These are phyloP conservation scores for Aspergillus novoparasiticus DNA, from an alignment of 2,329 filamentous ascomycete genomes.

Conservation along the genomic window DNA sequence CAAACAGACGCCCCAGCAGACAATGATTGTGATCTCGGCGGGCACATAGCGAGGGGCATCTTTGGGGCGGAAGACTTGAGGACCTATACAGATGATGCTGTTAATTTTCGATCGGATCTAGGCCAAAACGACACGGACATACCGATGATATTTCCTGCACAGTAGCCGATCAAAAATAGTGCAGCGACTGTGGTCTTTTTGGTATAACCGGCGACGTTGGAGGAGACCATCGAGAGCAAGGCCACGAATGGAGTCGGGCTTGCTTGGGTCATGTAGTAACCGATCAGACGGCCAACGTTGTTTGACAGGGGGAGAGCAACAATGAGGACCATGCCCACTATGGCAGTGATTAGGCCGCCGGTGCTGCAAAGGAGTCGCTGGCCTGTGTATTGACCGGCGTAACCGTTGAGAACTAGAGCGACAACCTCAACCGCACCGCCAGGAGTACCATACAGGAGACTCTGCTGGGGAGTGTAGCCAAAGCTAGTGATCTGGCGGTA, in stretches of 20 bases:
- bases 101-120: neutral
- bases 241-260: slow-evolving; percentile 65
- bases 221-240: slow-evolving; percentile 63
- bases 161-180: slow-evolving; percentile 50
- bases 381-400: slow-evolving; percentile 58
- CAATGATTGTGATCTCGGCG: slow-evolving; percentile 65
- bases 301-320: slow-evolving; percentile 62
- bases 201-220: slow-evolving; percentile 60
- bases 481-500: slow-evolving; percentile 57
- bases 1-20: slow-evolving; percentile 58
- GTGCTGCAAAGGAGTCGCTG: slow-evolving; percentile 61
- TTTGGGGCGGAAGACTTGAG: slow-evolving; percentile 59
- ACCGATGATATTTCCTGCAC: slow-evolving; percentile 60
- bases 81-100: slow-evolving; percentile 37
- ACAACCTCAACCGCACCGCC: slow-evolving; percentile 68
- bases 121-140: slow-evolving; percentile 22
- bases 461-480: slow-evolving; percentile 65
- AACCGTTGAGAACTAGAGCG: slow-evolving; percentile 57
- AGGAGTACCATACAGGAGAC: slow-evolving; percentile 66
- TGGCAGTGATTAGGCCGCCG: slow-evolving; percentile 54
- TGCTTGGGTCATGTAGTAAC: slow-evolving; percentile 67
- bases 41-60: slow-evolving; percentile 64
- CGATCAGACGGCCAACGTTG: slow-evolving; percentile 61
- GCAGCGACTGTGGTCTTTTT: slow-evolving; percentile 58
- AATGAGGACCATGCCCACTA: slow-evolving; percentile 67